These are phyloP conservation scores for Pyrenopolyporus hunteri DNA, from an alignment of 495 filamentous ascomycete genomes.

Conservation along the genomic window DNA sequence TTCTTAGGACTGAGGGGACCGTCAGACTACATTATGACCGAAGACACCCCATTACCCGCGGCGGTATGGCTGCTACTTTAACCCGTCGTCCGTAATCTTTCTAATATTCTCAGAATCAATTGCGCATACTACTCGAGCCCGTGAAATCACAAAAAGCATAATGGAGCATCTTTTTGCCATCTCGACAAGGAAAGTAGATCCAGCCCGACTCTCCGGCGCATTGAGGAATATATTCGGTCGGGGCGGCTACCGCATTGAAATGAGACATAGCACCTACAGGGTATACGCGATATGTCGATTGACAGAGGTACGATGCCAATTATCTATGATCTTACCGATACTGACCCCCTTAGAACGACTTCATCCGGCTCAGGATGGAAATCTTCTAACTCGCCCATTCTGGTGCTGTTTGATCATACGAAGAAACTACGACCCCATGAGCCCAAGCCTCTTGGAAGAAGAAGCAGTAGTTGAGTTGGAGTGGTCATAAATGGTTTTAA, in stretches of 20 bases:
- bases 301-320: neutral
- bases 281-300: neutral
- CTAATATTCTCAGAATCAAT: neutral
- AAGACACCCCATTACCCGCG: too few relatives aligned
- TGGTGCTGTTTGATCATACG: too few relatives aligned
- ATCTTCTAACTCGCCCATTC: too few relatives aligned
- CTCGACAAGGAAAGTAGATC: neutral
- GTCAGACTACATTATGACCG: too few relatives aligned
- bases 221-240: neutral
- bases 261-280: neutral
- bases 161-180: neutral
- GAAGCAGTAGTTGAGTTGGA: too few relatives aligned
- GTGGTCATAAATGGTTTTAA: too few relatives aligned
- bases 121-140: neutral
- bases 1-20: too few relatives aligned
- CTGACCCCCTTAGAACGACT: neutral
- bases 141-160: neutral
- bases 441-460: too few relatives aligned
- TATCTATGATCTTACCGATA: neutral
- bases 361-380: neutral
- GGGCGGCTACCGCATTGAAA: neutral
- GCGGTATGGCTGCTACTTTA: too few relatives aligned
- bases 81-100: too few relatives aligned
- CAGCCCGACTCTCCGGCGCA: neutral
- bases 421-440: too few relatives aligned